Percentiles rank a stretch among this genome's conserved stretches.
Conservation (phyloP, 176 grass and related monocot genomes). For the Urochloa ruziziensis region DNA sequence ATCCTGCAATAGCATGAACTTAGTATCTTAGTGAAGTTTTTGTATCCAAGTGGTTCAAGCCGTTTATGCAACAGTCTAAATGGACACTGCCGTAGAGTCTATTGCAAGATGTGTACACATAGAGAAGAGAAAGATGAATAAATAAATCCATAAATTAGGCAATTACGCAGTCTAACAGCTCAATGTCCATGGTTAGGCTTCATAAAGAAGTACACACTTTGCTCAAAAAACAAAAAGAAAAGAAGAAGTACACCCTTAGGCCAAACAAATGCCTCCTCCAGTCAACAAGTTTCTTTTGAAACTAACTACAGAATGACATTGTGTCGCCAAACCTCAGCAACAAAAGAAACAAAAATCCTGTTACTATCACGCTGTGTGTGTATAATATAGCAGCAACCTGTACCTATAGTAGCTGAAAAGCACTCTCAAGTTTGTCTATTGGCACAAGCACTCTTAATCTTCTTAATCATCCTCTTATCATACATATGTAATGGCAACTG, state of each 20-base stretch:
- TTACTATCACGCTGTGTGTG: background rate
- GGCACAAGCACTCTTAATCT: background rate
- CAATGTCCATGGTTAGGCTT: background rate
- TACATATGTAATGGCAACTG: background rate
- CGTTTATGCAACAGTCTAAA: background rate
- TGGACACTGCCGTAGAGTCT: background rate
- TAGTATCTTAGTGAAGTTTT: slow-evolving; percentile 13
- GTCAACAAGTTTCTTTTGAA: slow-evolving; percentile 17
- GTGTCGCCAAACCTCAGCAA: no score
- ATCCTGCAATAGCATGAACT: slow-evolving; percentile 50
- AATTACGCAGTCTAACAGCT: no score
- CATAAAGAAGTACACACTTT: background rate
- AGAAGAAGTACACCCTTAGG: background rate
- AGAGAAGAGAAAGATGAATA: background rate
- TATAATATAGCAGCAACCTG: background rate
- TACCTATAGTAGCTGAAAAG: background rate
- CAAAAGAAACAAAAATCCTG: slow-evolving; percentile 10
- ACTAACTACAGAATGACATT: background rate
- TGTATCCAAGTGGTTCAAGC: background rate
- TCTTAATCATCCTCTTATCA: background rate
- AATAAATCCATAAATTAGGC: slow-evolving; percentile 12
- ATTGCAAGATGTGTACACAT: background rate
- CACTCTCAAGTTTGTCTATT: background rate
- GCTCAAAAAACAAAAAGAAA: background rate
- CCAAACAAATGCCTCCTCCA: background rate